Conservation (phyloP, 1,284 basidiomycete species). For the Boletus sp. region DNA sequence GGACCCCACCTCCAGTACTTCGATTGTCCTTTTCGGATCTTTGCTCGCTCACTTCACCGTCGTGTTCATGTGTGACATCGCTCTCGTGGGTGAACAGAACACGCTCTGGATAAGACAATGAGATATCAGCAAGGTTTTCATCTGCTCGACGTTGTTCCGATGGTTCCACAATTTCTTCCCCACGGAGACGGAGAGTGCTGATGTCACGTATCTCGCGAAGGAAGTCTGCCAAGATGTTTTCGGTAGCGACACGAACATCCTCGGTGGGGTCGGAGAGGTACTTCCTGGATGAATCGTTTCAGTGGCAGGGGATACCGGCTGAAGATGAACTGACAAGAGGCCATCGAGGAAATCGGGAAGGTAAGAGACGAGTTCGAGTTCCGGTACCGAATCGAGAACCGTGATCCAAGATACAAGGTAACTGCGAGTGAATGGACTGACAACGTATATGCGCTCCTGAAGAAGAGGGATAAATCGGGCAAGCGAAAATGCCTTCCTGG, state of each 20-base stretch:
- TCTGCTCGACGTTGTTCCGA: slow-evolving; percentile 43
- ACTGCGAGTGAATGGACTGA: slow-evolving; percentile 94
- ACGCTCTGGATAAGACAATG: slow-evolving; percentile 47
- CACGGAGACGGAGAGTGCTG: slow-evolving; percentile 62
- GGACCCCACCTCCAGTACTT: slow-evolving; percentile 57
- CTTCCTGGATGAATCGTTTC: slow-evolving; percentile 50
- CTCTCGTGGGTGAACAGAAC: slow-evolving; percentile 51
- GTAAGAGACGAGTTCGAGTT: slow-evolving; percentile 91
- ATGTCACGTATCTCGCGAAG: slow-evolving; percentile 89
- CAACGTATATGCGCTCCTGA: slow-evolving; percentile 89
- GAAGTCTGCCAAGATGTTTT: slow-evolving; percentile 90
- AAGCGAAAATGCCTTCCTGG: slow-evolving; percentile 86
- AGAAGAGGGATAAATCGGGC: slow-evolving; percentile 93
- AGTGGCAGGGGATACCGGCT: slow-evolving; percentile 11
- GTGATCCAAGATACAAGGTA: slow-evolving; percentile 97
- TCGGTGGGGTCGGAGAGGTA: slow-evolving; percentile 94
- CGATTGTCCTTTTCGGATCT: slow-evolving; percentile 49
- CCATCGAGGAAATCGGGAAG: slow-evolving; percentile 95
- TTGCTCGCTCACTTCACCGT: slow-evolving; percentile 43
- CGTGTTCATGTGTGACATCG: slow-evolving; percentile 44
- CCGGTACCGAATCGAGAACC: slow-evolving; percentile 94
- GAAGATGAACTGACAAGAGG: slow-evolving; percentile 65
- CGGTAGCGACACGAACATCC: slow-evolving; percentile 90
- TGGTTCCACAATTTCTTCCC: slow-evolving; percentile 49
- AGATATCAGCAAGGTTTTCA: slow-evolving; percentile 47